These are phyloP conservation scores for Sugiyamaella valdiviana DNA, from an alignment of 805 yeast species.

Conservation along the genomic window DNA sequence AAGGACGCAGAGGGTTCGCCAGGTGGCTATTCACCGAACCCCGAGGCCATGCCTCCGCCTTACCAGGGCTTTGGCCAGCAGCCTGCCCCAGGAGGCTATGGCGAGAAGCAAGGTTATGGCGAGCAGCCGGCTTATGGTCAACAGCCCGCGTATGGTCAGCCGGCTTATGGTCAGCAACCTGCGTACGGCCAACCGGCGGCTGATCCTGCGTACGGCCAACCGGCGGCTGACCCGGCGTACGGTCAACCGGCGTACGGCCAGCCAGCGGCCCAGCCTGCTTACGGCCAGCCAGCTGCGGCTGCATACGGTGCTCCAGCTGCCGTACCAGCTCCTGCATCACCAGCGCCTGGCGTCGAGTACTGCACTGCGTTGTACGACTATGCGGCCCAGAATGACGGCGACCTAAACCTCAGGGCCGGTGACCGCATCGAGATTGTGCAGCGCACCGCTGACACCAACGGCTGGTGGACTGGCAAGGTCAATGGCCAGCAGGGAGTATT, in stretches of 20 bases:
- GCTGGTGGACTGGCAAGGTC: conserved; percentile 95
- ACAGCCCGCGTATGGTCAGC: conserved; percentile 26
- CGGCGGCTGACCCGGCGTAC: conserved; percentile 20
- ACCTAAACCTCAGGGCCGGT: conserved; percentile 81
- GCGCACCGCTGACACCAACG: conserved; percentile 76
- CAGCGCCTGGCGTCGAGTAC: conserved; percentile 34
- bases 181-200: conserved; percentile 2
- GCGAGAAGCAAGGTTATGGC: conserved; percentile 20
- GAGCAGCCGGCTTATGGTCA: conserved; percentile 35
- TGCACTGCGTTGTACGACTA: conserved; percentile 92
- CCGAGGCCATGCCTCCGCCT: conserved; percentile 31
- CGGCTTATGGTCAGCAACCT: conserved; percentile 11
- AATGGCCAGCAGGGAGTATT: conserved; percentile 87
- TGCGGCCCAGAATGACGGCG: conserved; percentile 90
- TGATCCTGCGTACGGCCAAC: conserved; percentile 28
- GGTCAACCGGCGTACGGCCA: conserved; percentile 24
- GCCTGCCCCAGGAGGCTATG: conserved; percentile 31
- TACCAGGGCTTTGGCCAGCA: conserved; percentile 33
- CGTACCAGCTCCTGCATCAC: conserved; percentile 28
- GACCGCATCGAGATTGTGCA: conserved; percentile 76
- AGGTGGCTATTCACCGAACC: conserved; percentile 23
- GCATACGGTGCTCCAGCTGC: conserved; percentile 29
- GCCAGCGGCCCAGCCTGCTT: conserved; percentile 21
- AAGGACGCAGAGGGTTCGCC: conserved; percentile 35
- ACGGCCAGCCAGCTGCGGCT: conserved; percentile 26